Evolutionary conservation across 2,329 filamentous ascomycete genomes (phyloP), one percentile per base, ranked within the genome.

Genomic region (Pseudogymnoascus sp.): DNA sequence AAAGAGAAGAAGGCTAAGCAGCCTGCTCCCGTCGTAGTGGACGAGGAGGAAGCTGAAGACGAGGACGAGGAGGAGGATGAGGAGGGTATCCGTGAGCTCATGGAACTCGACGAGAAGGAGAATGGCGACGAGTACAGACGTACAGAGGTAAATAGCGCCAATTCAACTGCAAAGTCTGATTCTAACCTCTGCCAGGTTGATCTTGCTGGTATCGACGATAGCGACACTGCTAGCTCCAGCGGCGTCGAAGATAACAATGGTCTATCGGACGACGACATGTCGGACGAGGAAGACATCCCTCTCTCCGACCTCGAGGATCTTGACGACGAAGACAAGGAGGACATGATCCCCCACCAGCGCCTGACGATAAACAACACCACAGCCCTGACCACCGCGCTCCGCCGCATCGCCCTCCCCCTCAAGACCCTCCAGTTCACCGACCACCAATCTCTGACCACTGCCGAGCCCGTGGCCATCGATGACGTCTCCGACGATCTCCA

Each of bases 321-420:
- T 28, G 79, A 89, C 62, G 91, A 90, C 19, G 89, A 90, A 67
- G 92, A 96, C 71, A 88, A 86, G 71, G 90, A 90, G 76, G 93
- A 96, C 73, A 84, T 96, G 42, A 86, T 96, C 66, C 91, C 92
- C 15, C 90, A 96, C 78, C 91, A 95, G 74, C 90, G 92, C 71
- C 87, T 97, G 68, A 97, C 93, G 62, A 97, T 97, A 79, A 97
- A 99, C 83, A 99, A 99, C 80, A 93, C 90, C 62, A 82, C 90
- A 68, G 95, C 93, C 35, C 89, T 99, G 61, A 84, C 86, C 68
- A 82, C 90, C 69, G 87, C 91, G 11, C 83, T 96, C 66, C 89
- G 89, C 72, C 91, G 93, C 70, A 91, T 96, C 74, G 80, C 84
- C 33, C 79, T 95, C 62, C 85, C 89, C 13, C 85, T 84, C 63